phyloP scores from a whole-genome alignment of 345 rosid species.

The Citrus trifoliata region DNA sequence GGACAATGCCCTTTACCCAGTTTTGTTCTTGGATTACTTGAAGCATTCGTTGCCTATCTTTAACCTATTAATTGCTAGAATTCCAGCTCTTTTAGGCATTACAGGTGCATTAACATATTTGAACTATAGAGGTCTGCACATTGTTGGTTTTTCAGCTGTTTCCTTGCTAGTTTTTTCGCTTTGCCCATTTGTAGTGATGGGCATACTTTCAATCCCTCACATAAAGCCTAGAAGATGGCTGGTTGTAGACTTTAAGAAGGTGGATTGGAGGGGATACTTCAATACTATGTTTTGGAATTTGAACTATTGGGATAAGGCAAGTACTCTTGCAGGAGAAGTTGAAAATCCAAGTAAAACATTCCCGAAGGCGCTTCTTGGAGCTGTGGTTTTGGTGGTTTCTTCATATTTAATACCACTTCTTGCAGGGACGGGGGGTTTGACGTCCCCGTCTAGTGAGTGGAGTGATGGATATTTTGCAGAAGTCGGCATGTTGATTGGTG shows the following conservation, averaged over 20 bases:
- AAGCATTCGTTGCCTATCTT: conserved; percentile 80
- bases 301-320: conserved; percentile 95
- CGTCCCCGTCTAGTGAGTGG: conserved; percentile 59
- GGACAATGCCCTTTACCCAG: conserved; percentile 94
- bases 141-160: conserved; percentile 83
- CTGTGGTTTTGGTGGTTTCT: conserved; percentile 67
- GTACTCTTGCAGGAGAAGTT: conserved; percentile 93
- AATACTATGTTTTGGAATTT: conserved; percentile 96
- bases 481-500: conserved; percentile 87
- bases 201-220: conserved; percentile 58
- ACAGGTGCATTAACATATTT: conserved; percentile 73
- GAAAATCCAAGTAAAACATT: conserved; percentile 76
- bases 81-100: conserved; percentile 73
- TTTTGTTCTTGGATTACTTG: conserved; percentile 81
- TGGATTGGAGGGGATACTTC: conserved; percentile 87
- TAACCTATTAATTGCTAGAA: conserved; percentile 51
- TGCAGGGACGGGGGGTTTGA: conserved; percentile 76
- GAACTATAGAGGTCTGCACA: conserved; percentile 84
- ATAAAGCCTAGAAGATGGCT: conserved; percentile 72
- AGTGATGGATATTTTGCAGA: conserved; percentile 92
- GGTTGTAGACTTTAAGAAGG: conserved; percentile 52
- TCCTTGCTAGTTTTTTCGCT: conserved; percentile 69
- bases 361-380: conserved; percentile 83
- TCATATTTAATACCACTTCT: conserved; percentile 80
- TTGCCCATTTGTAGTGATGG: conserved; percentile 72